These are phyloP conservation scores for Ophiobolus disseminans DNA, from an alignment of 2,329 filamentous ascomycete genomes.

Conservation along the genomic window DNA sequence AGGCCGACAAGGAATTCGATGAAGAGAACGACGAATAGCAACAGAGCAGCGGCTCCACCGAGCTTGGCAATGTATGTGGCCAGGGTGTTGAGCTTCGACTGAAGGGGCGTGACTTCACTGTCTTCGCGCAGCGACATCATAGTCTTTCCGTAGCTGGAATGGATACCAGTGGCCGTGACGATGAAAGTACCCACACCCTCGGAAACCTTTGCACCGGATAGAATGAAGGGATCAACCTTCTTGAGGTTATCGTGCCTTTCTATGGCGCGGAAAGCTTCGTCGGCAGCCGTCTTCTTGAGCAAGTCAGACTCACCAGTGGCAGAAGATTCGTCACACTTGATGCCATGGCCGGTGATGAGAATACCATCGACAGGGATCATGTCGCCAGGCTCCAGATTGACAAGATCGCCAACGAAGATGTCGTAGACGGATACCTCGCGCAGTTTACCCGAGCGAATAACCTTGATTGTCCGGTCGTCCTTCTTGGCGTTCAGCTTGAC, in stretches of 20 bases:
- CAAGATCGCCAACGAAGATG: constrained; percentile 74
- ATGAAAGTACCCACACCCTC: constrained; percentile 79
- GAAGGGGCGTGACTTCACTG: constrained; percentile 77
- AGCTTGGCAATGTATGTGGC: constrained; percentile 83
- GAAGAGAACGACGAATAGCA: constrained; percentile 84
- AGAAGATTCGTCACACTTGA: constrained; percentile 77
- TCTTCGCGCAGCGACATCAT: constrained; percentile 80
- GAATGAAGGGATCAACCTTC: constrained; percentile 83
- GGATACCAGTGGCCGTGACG: constrained; percentile 75
- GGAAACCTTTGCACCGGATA: constrained; percentile 81
- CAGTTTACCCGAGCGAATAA: constrained; percentile 75
- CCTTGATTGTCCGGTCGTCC: constrained; percentile 75
- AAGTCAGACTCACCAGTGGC: constrained; percentile 77
- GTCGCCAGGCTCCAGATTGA: constrained; percentile 72
- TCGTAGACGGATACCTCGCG: constrained; percentile 71
- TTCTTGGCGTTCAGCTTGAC: constrained; percentile 83
- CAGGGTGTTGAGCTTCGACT: constrained; percentile 77
- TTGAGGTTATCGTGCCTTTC: constrained; percentile 66
- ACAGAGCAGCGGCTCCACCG: constrained; percentile 76
- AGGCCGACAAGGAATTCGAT: constrained; percentile 83
- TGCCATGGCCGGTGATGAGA: constrained; percentile 69
- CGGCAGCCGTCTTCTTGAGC: constrained; percentile 70
- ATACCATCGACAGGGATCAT: constrained; percentile 74
- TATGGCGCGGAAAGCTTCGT: constrained; percentile 71
- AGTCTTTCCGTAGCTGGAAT: constrained; percentile 78